These are phyloP conservation scores for Oryza glumipatula DNA, from an alignment of 176 grass and related monocot genomes.

Conservation along the genomic window DNA sequence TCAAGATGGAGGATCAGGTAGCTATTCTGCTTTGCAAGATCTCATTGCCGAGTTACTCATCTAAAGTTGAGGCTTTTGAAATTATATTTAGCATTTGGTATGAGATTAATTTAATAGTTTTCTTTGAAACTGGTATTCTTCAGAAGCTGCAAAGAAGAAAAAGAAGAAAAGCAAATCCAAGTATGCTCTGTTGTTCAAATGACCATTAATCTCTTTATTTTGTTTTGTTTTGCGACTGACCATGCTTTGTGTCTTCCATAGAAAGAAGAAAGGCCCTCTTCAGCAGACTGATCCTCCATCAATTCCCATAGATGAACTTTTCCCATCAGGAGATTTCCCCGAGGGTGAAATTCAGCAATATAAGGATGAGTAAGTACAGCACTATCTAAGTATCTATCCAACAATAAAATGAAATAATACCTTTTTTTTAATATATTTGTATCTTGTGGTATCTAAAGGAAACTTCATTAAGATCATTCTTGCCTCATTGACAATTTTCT, in stretches of 20 bases:
- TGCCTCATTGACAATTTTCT: not conserved
- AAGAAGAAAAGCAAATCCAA: slow-evolving; percentile 90
- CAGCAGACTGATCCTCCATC: slow-evolving; percentile 89
- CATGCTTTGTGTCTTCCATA: slow-evolving; percentile 29
- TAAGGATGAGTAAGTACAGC: slow-evolving; percentile 76
- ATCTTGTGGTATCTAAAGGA: not conserved
- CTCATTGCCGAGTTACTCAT: slow-evolving; percentile 5
- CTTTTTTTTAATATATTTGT: too few species aligned
- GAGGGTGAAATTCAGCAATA: slow-evolving; percentile 88
- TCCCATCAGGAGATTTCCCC: slow-evolving; percentile 81
- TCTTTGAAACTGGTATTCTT: slow-evolving; percentile 34
- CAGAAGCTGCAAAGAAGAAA: slow-evolving; percentile 73
- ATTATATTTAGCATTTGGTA: slow-evolving; percentile 22
- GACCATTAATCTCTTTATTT: not conserved
- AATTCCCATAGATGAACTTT: slow-evolving; percentile 90
- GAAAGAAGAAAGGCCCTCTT: slow-evolving; percentile 84
- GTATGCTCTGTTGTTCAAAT: slow-evolving; percentile 47
- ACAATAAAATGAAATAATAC: not conserved
- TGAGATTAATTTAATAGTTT: slow-evolving; percentile 21
- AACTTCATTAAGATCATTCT: slow-evolving; percentile 17
- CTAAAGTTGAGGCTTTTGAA: slow-evolving; percentile 7
- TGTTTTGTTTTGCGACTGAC: slow-evolving; percentile 10
- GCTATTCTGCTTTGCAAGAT: slow-evolving; percentile 37
- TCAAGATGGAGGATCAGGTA: slow-evolving; percentile 64
- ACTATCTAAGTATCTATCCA: not conserved